Evolutionary conservation across 192 early-diverging fungal genomes (phyloP), one percentile per base, ranked within the genome.

Genomic region (Entophlyctis luteolus): DNA sequence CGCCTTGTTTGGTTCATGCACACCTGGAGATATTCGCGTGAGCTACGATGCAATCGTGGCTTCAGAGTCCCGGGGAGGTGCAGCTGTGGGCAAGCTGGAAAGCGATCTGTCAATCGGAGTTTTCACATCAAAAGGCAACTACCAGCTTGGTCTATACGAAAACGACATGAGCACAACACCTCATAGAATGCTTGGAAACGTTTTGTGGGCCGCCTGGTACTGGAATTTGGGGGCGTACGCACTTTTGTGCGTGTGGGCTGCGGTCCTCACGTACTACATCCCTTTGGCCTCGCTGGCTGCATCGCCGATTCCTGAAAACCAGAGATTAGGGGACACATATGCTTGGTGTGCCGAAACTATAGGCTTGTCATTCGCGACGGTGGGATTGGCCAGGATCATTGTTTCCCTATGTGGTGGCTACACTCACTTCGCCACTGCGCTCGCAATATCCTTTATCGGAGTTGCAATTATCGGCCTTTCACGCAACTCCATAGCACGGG

Each of bases 11-110:
- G 52, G 53, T 3, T 20, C 22, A 33, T 72, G 71, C 48, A 6
- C 14, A 0, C 55, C 71, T 18, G 71, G 71, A 5, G 71, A 72
- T 38, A 52, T 72, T 46, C 52, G 71, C 8, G 56, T 72, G 10
- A 27, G 16, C 5, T 72, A 54, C 48, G 62, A 72, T 2, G 63
- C 48, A 2, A 65, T 67, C 45, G 42, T 57, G 3, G 28, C 38
- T 1, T 16, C 25, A 18, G 46, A 31, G 4, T 48, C 4, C 50
- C 27, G 50, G 4, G 70, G 70, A 14, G 71, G 48, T 20, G 12
- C 71, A 16, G 71, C 59, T 10, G 28, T 72, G 14, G 71, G 71
- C 22, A 48, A 72, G 48, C 56, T 72, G 2, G 27, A 39, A 28
- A 14, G 18, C 8, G 29, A 23, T 3, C 52, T 54, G 18, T 4